Evolutionary conservation across 139 green algal species (phyloP).

Genomic region (Yamagishiella unicocca): DNA sequence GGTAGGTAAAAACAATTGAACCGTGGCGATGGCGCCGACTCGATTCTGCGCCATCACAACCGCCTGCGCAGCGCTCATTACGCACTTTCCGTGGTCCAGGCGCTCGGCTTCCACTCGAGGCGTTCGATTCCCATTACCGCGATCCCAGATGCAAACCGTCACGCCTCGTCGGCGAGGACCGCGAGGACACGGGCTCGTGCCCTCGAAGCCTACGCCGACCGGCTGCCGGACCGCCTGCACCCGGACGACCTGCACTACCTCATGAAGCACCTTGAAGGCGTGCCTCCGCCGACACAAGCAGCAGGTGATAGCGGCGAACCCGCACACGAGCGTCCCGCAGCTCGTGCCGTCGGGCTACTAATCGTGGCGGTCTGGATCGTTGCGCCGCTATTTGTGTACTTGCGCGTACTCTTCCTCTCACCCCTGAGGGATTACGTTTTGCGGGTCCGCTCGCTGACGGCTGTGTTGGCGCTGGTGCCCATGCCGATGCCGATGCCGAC

Average conservation of each 20-base stretch:
- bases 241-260: slow-evolving; percentile 33
- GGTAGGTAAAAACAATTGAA: neutral
- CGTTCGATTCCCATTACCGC: neutral
- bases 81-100: neutral
- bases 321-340: neutral
- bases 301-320: neutral
- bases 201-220: neutral
- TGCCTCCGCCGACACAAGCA: neutral
- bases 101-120: neutral
- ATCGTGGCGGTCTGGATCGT: neutral
- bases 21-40: neutral
- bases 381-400: neutral
- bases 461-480: neutral
- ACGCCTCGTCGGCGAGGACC: neutral
- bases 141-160: neutral
- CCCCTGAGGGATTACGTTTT: neutral
- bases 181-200: neutral
- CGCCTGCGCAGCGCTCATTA: neutral
- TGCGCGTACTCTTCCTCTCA: neutral
- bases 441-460: neutral
- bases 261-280: neutral
- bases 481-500: too few species aligned
- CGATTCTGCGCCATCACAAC: neutral
- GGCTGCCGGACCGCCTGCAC: slow-evolving; percentile 22
- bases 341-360: neutral